Percentiles rank a stretch among this genome's conserved stretches.
These are phyloP conservation scores for Agrocybe pediades DNA, from an alignment of 768 basidiomycete species.

Conservation along the genomic window DNA sequence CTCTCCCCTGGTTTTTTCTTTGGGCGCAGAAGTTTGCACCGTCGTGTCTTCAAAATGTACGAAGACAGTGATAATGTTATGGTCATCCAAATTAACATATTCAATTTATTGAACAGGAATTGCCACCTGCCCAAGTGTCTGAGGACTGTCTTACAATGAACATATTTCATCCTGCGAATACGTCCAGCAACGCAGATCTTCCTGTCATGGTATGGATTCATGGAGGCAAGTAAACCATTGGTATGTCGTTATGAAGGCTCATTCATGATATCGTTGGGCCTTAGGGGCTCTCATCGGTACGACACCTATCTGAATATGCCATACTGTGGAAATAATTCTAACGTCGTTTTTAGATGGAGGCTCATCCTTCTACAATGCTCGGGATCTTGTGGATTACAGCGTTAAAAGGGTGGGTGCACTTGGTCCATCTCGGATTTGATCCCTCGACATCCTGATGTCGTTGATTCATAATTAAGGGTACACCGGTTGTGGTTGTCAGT, in stretches of 20 bases:
- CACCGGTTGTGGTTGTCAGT: conserved; percentile 41
- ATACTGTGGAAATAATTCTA: too few species aligned
- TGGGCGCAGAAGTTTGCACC: conserved; percentile 48
- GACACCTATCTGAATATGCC: too few species aligned
- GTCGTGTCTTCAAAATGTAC: conserved; percentile 47
- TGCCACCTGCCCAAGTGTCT: conserved; percentile 34
- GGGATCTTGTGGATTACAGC: conserved; percentile 28
- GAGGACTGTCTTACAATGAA: conserved; percentile 64
- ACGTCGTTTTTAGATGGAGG: not conserved
- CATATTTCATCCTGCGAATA: conserved; percentile 49
- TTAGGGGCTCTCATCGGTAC: not conserved
- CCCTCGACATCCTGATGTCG: not conserved
- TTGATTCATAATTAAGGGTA: conserved; percentile 22
- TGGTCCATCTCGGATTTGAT: not conserved
- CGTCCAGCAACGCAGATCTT: conserved; percentile 21
- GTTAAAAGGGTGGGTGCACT: conserved; percentile 25
- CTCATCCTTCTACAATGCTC: not conserved
- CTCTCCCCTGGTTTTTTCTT: too few species aligned
- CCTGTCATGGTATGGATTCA: conserved; percentile 33
- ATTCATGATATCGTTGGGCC: not conserved
- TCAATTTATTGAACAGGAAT: conserved; percentile 2
- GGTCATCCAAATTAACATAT: not conserved
- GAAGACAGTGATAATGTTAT: not conserved
- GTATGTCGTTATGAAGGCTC: not conserved
- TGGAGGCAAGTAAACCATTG: conserved; percentile 8